Percentiles rank a stretch among this genome's conserved stretches.
These are phyloP conservation scores for Boletus huronensis DNA, from an alignment of 768 basidiomycete genomes.

Conservation along the genomic window DNA sequence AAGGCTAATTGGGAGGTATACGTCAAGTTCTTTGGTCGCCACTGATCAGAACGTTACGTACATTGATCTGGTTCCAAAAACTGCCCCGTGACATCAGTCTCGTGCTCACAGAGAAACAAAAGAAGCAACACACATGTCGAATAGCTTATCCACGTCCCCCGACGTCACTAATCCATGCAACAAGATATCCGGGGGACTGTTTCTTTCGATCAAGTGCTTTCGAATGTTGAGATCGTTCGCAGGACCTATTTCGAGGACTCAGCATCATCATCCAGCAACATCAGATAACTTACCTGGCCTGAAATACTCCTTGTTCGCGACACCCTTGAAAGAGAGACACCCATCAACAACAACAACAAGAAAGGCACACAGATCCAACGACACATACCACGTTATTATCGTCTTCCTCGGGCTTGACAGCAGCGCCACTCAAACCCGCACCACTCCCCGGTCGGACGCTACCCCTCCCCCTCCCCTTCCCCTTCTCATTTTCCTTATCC, in stretches of 20 bases:
- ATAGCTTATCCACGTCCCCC: slow-evolving; percentile 78
- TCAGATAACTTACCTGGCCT: slow-evolving; percentile 57
- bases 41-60: slow-evolving; percentile 30
- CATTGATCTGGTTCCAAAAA: slow-evolving; percentile 69
- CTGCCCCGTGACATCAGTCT: slow-evolving; percentile 34
- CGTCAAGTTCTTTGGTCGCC: background rate
- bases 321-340: slow-evolving; percentile 46
- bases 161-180: slow-evolving; percentile 76
- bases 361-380: background rate
- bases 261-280: too few species aligned
- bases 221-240: slow-evolving; percentile 69
- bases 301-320: slow-evolving; percentile 79
- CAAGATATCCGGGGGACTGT: slow-evolving; percentile 78
- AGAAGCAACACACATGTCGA: slow-evolving; percentile 63
- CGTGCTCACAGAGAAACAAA: background rate
- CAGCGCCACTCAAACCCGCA: slow-evolving; percentile 1
- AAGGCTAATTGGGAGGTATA: slow-evolving; percentile 37
- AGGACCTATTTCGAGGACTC: slow-evolving; percentile 47
- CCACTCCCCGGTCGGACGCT: slow-evolving; percentile 31
- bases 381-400: slow-evolving; percentile 60
- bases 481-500: slow-evolving; percentile 47
- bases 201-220: slow-evolving; percentile 69
- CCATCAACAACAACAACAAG: slow-evolving; percentile 4
- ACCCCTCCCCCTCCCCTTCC: slow-evolving; percentile 38
- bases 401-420: slow-evolving; percentile 41